These are phyloP conservation scores for Maudiozyma barnettii DNA, from an alignment of 805 yeast genomes.

Conservation along the genomic window DNA sequence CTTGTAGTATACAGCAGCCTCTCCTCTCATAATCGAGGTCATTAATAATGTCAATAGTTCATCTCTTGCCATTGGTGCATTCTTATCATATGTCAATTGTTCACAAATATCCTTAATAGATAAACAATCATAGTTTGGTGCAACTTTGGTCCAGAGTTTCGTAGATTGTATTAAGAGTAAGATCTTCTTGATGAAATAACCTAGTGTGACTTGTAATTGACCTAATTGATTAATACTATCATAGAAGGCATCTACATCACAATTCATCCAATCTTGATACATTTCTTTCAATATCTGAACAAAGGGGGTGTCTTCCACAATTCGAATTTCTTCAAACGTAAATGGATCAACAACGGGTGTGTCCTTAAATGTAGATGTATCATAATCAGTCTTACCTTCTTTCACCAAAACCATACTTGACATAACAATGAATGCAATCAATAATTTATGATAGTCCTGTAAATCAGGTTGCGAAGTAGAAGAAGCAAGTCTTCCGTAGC, in stretches of 20 bases:
- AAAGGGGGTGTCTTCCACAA: conserved; percentile 8
- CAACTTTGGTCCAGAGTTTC: conserved; percentile 21
- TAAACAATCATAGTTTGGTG: conserved; percentile 23
- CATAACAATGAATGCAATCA: conserved; percentile 18
- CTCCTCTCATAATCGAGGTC: conserved; percentile 21
- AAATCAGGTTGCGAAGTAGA: not conserved
- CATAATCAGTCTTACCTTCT: too few relatives aligned
- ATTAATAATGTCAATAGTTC: conserved; percentile 21
- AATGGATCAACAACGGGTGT: conserved; percentile 20
- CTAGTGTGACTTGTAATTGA: not conserved
- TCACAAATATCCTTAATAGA: conserved; percentile 19
- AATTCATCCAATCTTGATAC: conserved; percentile 10
- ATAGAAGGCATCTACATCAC: conserved; percentile 10
- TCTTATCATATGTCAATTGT: conserved; percentile 7
- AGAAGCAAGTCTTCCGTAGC: not conserved
- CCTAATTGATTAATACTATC: conserved; percentile 7
- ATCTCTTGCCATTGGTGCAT: conserved; percentile 12
- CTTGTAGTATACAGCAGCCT: conserved; percentile 21
- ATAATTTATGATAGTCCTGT: conserved; percentile 12
- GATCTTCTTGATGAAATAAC: conserved; percentile 9
- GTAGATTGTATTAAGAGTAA: conserved; percentile 13
- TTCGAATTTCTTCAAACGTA: conserved; percentile 23
- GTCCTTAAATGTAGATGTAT: too few relatives aligned
- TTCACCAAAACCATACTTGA: conserved; percentile 15
- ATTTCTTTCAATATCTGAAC: conserved; percentile 9